Evolutionary conservation across 148 eudicot genomes (phyloP).

Genomic region (Gaultheria prostrata): DNA sequence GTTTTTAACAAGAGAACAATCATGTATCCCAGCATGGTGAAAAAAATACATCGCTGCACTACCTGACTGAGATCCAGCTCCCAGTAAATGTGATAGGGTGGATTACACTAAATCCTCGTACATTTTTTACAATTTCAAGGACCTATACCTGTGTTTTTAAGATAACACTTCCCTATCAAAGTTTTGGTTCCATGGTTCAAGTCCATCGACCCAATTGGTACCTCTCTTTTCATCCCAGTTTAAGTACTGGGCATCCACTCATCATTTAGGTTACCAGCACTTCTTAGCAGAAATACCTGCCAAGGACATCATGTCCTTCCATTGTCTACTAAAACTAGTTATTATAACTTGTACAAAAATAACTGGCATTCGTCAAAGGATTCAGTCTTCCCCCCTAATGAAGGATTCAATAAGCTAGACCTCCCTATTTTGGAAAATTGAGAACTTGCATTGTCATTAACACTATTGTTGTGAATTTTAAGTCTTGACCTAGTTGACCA

Average conservation of each 20-base stretch:
- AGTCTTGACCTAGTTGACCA: no score
- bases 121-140: not conserved
- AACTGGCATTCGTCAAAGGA: not conserved
- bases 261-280: not conserved
- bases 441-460: not conserved
- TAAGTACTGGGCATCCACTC: not conserved
- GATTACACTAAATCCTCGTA: not conserved
- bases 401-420: not conserved
- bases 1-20: not conserved
- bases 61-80: not conserved
- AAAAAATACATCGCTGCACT: not conserved
- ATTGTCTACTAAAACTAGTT: not conserved
- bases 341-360: not conserved
- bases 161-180: slow-evolving; percentile 3
- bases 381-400: no score
- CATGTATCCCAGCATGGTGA: not conserved
- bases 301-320: no score
- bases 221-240: not conserved
- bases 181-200: not conserved
- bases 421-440: not conserved
- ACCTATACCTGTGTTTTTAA: not conserved
- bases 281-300: not conserved
- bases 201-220: not conserved
- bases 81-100: not conserved
- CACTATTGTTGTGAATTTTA: not conserved